phyloP scores from a whole-genome alignment of 768 basidiomycete species.

The Kwoniella newhampshirensis region DNA sequence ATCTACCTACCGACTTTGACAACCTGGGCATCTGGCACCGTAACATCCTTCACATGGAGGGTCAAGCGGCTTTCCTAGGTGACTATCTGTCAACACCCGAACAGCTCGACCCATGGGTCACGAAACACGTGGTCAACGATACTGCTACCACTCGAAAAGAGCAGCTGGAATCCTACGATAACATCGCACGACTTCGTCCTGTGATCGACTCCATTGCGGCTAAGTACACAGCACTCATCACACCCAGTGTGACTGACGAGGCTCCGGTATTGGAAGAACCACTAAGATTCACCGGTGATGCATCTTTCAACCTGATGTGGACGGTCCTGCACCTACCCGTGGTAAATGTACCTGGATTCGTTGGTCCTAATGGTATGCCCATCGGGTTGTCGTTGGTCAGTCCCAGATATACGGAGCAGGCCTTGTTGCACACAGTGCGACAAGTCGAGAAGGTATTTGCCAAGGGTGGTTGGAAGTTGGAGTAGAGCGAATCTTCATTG shows the following conservation, averaged over 20 bases:
- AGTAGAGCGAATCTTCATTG: background rate
- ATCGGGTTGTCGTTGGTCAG: conserved; percentile 20
- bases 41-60: conserved; percentile 25
- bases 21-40: conserved; percentile 18
- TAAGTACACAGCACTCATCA: conserved; percentile 17
- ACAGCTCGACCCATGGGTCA: conserved; percentile 21
- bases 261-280: conserved; percentile 21
- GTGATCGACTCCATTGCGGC: conserved; percentile 21
- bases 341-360: conserved; percentile 21
- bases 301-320: conserved; percentile 27
- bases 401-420: conserved; percentile 18
- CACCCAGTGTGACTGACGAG: conserved; percentile 24
- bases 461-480: conserved; percentile 15
- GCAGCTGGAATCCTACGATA: conserved; percentile 18
- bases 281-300: conserved; percentile 21
- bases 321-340: conserved; percentile 22
- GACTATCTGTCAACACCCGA: conserved; percentile 16
- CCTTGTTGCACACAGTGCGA: conserved; percentile 9
- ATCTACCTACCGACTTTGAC: conserved; percentile 12
- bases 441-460: conserved; percentile 15
- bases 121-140: conserved; percentile 17
- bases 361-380: conserved; percentile 21
- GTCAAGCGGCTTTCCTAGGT: conserved; percentile 19
- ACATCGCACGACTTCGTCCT: conserved; percentile 20
- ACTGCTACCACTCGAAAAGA: conserved; percentile 16